Base-by-base conservation (phyloP, 108 stramenopile species). In the Discostella stelligeroides region DNA sequence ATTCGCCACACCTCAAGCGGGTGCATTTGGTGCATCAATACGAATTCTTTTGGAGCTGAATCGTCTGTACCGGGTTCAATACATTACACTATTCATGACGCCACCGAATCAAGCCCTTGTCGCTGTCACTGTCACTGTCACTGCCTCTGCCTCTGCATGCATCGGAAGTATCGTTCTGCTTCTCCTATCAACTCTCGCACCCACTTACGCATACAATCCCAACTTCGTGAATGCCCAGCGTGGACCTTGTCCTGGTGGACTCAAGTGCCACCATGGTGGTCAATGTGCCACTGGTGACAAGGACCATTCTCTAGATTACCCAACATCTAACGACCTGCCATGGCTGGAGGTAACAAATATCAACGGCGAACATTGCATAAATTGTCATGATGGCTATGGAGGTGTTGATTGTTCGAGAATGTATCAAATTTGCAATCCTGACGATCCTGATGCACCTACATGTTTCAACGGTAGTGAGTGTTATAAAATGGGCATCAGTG, bases 381-480 rank as follows among this genome's bases (percentile, higher is more conserved):
- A 77, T 45, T 77, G 76, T 30, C 47, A 77, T 49, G 68, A 70
- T 11, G 76, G 76, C 3, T 77, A 50, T 46, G 76, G 68, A 5
- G 76, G 76, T 8, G 55, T 77, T 29, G 76, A 77, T 46, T 77
- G 76, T 37, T 51, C 41, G 2, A 38, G 62, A 6, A 70, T 57
- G 45, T 77, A 77, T 37, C 21, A 60, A 24, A 1, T 42, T 0
- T 77, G 76, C 63, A 55, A 77, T 24, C 41, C 34, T 3, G 63
- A 53, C 4, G 76, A 77, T 59, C 63, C 68, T 6, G 43, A 45
- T 41, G 60, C 68, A 4, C 68, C 68, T 25, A 65, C 68, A 23
- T 77, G 76, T 25, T 77, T 77, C 50, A 68, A 77, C 27, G 68
- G 76, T 10, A 58, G 68, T 11, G 56, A 49, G 37, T 77, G 76